Evolutionary conservation across 306 rosid species (phyloP).

Genomic region (Malus sylvestris): DNA sequence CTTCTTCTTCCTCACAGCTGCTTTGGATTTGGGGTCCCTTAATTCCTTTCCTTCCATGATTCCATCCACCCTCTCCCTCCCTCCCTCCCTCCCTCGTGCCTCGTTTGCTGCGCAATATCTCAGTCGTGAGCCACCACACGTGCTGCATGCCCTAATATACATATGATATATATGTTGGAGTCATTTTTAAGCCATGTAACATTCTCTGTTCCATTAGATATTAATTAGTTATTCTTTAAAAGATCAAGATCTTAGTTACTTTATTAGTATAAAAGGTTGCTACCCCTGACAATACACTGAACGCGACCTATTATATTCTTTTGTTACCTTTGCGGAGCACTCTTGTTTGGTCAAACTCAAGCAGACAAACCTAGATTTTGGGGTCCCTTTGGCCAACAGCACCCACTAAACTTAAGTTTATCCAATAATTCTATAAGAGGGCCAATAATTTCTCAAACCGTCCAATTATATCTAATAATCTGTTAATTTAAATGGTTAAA

Average conservation of each 20-base stretch:
- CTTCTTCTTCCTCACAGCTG: background rate
- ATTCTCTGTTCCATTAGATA: conserved; percentile 6
- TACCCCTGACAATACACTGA: background rate
- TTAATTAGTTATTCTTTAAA: background rate
- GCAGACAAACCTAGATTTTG: conserved; percentile 15
- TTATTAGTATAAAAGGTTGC: background rate
- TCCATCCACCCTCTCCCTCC: background rate
- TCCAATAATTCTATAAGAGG: background rate
- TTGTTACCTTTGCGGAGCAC: background rate
- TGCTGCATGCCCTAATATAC: conserved; percentile 31
- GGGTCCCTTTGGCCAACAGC: conserved; percentile 25
- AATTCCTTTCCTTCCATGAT: background rate
- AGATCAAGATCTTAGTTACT: background rate
- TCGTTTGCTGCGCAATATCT: conserved; percentile 39
- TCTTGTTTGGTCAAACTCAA: conserved; percentile 30
- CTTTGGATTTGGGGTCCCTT: background rate
- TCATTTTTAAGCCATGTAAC: conserved; percentile 34
- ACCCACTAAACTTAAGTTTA: conserved; percentile 28
- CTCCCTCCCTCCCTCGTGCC: background rate
- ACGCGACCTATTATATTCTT: background rate
- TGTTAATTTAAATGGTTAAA: background rate
- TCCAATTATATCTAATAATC: background rate
- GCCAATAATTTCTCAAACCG: background rate
- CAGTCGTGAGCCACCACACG: conserved; percentile 38
- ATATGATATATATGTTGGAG: conserved; percentile 23